Evolutionary conservation across 345 rosid species (phyloP), one percentile per base, ranked within the genome.

Genomic region (Nasturtium officinale): DNA sequence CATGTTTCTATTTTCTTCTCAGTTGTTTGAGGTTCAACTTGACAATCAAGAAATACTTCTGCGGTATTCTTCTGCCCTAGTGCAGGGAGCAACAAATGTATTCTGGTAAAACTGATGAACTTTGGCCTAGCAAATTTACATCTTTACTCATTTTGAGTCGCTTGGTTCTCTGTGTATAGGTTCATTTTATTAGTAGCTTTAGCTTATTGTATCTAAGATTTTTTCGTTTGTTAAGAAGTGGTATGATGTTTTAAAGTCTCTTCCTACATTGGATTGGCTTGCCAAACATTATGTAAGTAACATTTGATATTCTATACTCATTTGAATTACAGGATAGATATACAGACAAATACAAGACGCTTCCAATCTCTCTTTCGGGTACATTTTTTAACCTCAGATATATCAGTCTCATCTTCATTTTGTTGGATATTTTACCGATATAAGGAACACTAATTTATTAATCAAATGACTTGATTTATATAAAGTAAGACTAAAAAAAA

Each of bases 41-140:
- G 90, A 90, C 53, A 87, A 84, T 73, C 76, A 79, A 33, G 99
- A 85, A 61, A 87, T 86, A 62, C 91, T 90, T 52, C 71, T 90
- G 33, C 96, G 99, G 17, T 96, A 85, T 87, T 96, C 98, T 33
- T 90, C 98, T 67, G 99, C 99, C 55, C 90, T 96, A 77, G 97
- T 86, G 66, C 96, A 92, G 77, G 99, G 99, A 78, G 98, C 98
- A 67, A 87, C 98, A 59, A 89, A 90, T 85, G 95, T 96, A 64
- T 89, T 92, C 83, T 96, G 99, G 99, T 96, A 92, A 51, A 15
- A 25, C 13, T 30, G n/a, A 18, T 32, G 1, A 65, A 29, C 56
- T 62, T 54, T 26, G 21, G 46, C n/a, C 40, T 32, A 23, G 40
- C 26, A 12, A 51, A 67, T 67, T 52, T 1, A 37, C 33, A 38